Base-by-base conservation (phyloP, 768 basidiomycete species). In the Macrolepiota dolichaula region DNA sequence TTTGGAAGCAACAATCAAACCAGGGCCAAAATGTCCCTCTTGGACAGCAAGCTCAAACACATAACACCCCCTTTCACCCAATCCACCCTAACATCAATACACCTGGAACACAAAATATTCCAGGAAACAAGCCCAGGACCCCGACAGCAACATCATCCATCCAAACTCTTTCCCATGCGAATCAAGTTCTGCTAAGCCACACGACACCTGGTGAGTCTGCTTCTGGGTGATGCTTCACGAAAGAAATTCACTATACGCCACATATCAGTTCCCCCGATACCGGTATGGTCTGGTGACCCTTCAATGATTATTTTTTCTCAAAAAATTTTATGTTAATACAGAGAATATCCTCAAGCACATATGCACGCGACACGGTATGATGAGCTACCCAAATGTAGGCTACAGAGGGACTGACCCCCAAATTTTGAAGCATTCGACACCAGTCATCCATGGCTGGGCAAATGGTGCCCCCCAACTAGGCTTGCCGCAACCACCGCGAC, bases 1-100 rank as follows among this genome's bases (percentile, higher is more conserved):
- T 44, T 46, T 37, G 47, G 25, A 52, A 59, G 15, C 63, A 51
- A 11, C 61, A 63, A 3, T 35, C 36, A 35, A 22, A 32, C 17
- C 42, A 17, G 4, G 57, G 61, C 37, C 55, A 53, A 11, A 37
- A 51, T 24, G 22, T n/a, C 25, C 44, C 19, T 36, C 57, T 35
- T 17, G 22, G 38, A 1, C 36, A 32, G 13, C 42, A 51, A 35
- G 27, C 47, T 19, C 59, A n/a, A 59, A 22, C 46, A 4, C 59
- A 57, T 25, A 13, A 22, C 11, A 37, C 25, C 10, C 42, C 37
- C 37, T 32, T n/a, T 15, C 36, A 15, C 25, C 57, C 19, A 22
- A 3, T 22, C 22, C 47, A 22, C n/a, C 57, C 27, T 27, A 36
- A 42, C 15, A 32, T 47, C 19, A 19, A 38, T 6, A 51, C 22